phyloP scores from a whole-genome alignment of 768 basidiomycete genomes.

The Sarcodon aspratus region DNA sequence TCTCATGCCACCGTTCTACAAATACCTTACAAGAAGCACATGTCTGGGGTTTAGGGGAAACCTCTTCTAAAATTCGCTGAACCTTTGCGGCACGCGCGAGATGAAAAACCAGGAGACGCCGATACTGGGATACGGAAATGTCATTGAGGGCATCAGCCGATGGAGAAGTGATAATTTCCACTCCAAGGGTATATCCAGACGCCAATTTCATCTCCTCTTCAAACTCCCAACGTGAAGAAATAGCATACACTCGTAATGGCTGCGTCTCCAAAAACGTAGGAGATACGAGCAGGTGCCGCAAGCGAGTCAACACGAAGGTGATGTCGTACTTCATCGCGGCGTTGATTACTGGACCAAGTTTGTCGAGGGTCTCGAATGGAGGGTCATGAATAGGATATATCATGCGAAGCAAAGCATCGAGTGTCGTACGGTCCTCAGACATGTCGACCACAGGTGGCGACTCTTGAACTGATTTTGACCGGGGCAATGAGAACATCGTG shows the following conservation, averaged over 20 bases:
- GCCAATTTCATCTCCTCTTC: background rate
- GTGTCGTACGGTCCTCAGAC: constrained; percentile 1
- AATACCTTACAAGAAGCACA: background rate
- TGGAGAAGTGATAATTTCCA: background rate
- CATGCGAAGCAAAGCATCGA: constrained; percentile 6
- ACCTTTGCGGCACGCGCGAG: background rate
- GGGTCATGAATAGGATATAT: constrained; percentile 7
- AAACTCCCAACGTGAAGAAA: constrained; percentile 3
- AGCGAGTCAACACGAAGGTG: background rate
- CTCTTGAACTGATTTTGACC: background rate
- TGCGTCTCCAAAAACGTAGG: constrained; percentile 2
- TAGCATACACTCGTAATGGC: constrained; percentile 5
- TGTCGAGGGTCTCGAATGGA: constrained; percentile 3
- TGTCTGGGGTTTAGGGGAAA: background rate
- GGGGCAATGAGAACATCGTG: background rate
- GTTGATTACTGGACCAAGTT: constrained; percentile 3
- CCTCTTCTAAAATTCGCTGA: background rate
- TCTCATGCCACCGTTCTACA: background rate
- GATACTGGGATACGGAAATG: background rate
- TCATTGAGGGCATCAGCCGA: background rate
- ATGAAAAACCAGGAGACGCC: background rate
- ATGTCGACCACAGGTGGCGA: background rate
- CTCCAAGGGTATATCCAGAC: background rate
- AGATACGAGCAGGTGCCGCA: background rate
- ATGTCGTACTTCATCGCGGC: constrained; percentile 5